Base-by-base conservation (phyloP, 2,329 filamentous ascomycete species). In the Fusarium albosuccineum region DNA sequence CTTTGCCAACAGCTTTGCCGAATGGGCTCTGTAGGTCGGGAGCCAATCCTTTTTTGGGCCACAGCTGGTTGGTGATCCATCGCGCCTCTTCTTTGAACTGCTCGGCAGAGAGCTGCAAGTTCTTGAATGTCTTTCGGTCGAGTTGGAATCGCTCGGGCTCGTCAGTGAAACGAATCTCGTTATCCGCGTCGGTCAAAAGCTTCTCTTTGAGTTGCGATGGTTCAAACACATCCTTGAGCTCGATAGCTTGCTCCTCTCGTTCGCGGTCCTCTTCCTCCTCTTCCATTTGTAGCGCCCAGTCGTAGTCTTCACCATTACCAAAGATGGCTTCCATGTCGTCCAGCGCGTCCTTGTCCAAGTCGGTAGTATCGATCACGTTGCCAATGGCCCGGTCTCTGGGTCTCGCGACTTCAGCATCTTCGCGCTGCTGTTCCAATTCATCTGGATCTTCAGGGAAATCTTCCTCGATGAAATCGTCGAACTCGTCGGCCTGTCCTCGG, bases 301-400 rank as follows among this genome's bases (percentile, higher is more conserved):
- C 91, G 76, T 98, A 99, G 75, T 99, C 96, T 68, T 93, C 93
- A 57, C 96, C 95, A 75, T 97, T 93, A 64, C 96, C 96, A 72
- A 99, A 99, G 37, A 97, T 97, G 58, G 91, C 91, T 71, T 96
- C 91, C 91, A 98, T 97, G 75, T 98, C 96, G 76, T 98, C 95
- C 36, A 98, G 85, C 5, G 94, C 92, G 73, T 94, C 93, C 77
- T 97, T 94, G 75, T 97, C 94, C 22, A 99, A 86, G 2, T 94
- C 94, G 6, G 92, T 88, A 9, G 91, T 92, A 75, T 97, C 93
- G 27, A 94, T 87, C 10, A 91, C 87, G 30, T 88, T 86, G 29
- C 89, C 85, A 39, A 91, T 88, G 41, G 91, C 89, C 60, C 89
- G 88, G 66, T 92, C 88, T 57, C 89, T 88, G 1, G 94, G 93